Evolutionary conservation across 805 yeast genomes (phyloP), one percentile per base, ranked within the genome.

Genomic region (Barnettozyma sucrosica): DNA sequence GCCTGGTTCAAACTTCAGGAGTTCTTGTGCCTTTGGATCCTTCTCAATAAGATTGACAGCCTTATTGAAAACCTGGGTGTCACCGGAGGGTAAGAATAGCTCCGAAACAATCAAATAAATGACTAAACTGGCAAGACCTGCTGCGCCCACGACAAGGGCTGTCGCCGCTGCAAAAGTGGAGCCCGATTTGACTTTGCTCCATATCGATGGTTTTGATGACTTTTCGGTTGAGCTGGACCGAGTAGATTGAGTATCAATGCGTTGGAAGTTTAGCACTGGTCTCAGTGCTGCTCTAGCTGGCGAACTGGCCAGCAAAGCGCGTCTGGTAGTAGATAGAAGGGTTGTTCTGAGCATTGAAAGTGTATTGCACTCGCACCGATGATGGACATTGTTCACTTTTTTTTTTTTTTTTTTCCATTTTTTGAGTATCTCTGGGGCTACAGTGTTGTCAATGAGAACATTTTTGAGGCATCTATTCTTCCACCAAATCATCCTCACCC

Each of bases 21-120:
- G 63, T 53, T 71, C 67, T 55, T 81, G 81, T 3, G 85, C 82
- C 34, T 64, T 65, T 43, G 74, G 74, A 63, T 84, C 87, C 50
- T 82, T 71, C 61, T 90, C 92, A 34, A 89, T 77, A 56, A 86
- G 67, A 11, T 79, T 76, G 28, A 89, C 89, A 2, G 95, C 95
- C 56, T 88, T 78, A 67, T 90, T 89, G 71, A 90, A 90, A 2
- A 95, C 80, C 54, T 84, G 85, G 0, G 96, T 90, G 61, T 90
- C 97, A 21, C 96, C 95, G 1, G 95, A 83, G 9, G 97, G 97
- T 42, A 90, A 76, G 54, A 88, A 80, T 28, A 90, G 68, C 62
- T 90, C 97, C 10, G 83, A 73, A n/a, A 85, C 75, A 20, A 89
- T 77, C 52, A 88, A 74, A 64, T 87, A 90, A 8, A 87, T 71